phyloP scores from a whole-genome alignment of 345 rosid genomes.

The Cardamine chenopodiifolia region DNA sequence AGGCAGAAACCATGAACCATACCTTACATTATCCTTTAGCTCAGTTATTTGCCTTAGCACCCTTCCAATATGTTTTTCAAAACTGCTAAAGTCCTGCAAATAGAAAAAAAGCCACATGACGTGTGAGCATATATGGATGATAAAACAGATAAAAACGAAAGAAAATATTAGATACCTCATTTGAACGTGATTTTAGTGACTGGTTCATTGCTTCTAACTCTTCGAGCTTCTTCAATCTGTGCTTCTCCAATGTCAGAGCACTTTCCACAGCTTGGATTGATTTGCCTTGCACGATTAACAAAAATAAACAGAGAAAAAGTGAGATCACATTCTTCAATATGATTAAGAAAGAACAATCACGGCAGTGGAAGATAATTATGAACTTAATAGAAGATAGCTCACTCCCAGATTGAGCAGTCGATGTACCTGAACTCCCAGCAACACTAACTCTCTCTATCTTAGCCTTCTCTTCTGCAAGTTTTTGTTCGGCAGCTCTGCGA shows the following conservation, averaged over 20 bases:
- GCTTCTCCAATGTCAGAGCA: conserved; percentile 66
- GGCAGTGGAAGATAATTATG: conserved; percentile 1
- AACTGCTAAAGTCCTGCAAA: conserved; percentile 64
- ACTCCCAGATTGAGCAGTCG: conserved; percentile 51
- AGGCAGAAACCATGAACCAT: conserved; percentile 29
- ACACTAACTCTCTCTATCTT: conserved; percentile 33
- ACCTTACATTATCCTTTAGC: conserved; percentile 74
- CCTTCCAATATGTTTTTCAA: conserved; percentile 65
- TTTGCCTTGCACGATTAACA: conserved; percentile 46
- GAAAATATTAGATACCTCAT: conserved; percentile 50
- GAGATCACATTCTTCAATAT: conserved; percentile 25
- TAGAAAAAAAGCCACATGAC: conserved; percentile 15
- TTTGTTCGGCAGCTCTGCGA: conserved; percentile 43
- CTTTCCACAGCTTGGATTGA: conserved; percentile 66
- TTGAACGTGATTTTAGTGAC: conserved; percentile 49
- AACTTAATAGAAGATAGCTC: conserved; percentile 8
- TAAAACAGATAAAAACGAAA: background rate
- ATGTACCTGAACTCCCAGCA: conserved; percentile 39
- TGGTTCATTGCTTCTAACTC: conserved; percentile 57
- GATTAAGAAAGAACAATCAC: conserved; percentile 20
- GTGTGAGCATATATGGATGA: conserved; percentile 24
- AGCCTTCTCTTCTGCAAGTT: conserved; percentile 34
- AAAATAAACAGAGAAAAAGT: conserved; percentile 9
- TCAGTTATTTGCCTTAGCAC: conserved; percentile 68
- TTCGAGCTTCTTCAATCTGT: conserved; percentile 65